Base-by-base conservation (phyloP, 768 basidiomycete species). In the Pleurotus sapidus region DNA sequence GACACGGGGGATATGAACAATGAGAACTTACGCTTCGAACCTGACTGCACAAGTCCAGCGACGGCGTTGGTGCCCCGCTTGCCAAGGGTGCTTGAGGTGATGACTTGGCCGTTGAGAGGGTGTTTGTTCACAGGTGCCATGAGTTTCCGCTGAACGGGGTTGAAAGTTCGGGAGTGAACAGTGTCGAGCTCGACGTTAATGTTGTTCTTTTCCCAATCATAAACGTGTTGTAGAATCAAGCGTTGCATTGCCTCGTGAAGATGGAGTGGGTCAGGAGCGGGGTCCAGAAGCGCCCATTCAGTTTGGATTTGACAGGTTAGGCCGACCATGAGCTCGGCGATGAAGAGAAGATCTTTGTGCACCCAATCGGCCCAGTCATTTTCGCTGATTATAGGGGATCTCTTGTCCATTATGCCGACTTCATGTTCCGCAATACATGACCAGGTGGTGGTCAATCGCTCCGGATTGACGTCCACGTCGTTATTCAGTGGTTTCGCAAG, bases 171-270 rank as follows among this genome's bases (percentile, higher is more conserved):
- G 14, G 7, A n/a, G 1, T 7, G 9, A 5, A 4, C 20, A 4
- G 20, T 47, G 12, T 14, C 25, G 9, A 47, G 20, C 20, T n/a
- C 20, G 18, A 47, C 46, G 23, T 47, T 14, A 6, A 14, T 12
- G 15, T 23, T 1, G 15, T 50, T 37, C 25, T 15, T 23, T 6
- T 30, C 15, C 23, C 23, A 49, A n/a, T 49, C 20, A 9, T 30
- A 6, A 17, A 34, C 37, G 30, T 49, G 34, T 12, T 49, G 27
- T 15, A 56, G 18, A 8, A 56, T 18, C 8, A 56, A n/a, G 20
- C 55, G 45, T 39, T 57, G 56, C 56, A 57, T 57, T 17, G 56
- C 46, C 24, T 57, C 56, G 15, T 57, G 56, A 12, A 57, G 56
- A 37, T 57, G 56, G 24, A 57, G 38, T 1, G 8, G n/a, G 5